phyloP scores from a whole-genome alignment of 148 eudicot genomes.

The Heliamphora exappendiculata region DNA sequence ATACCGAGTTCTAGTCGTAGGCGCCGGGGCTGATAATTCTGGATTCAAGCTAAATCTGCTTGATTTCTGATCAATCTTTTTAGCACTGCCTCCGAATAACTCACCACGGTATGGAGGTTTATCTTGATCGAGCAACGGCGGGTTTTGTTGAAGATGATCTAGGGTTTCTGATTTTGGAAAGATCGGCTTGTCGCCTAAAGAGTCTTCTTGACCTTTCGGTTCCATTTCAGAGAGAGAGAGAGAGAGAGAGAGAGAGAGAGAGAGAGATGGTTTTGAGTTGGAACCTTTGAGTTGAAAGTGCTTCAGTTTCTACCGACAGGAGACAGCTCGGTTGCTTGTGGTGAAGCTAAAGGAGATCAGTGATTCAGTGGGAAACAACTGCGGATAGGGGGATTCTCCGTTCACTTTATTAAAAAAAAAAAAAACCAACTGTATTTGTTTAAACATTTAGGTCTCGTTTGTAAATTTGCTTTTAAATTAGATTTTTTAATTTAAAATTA shows the following conservation, averaged over 20 bases:
- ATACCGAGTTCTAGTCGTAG: conserved; percentile 10
- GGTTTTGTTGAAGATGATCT: conserved; percentile 10
- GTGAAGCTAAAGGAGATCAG: conserved; percentile 32
- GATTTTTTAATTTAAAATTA: no score
- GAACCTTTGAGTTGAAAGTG: no score
- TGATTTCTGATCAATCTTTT: conserved; percentile 9
- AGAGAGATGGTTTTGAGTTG: no score
- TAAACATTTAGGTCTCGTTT: no score
- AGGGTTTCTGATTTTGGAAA: conserved; percentile 17
- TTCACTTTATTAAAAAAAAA: no score
- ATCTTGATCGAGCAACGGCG: neutral
- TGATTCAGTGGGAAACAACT: no score
- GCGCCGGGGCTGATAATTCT: neutral
- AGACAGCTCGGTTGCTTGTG: conserved; percentile 56
- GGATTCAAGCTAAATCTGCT: conserved; percentile 11
- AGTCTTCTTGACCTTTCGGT: conserved; percentile 28
- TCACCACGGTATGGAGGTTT: neutral
- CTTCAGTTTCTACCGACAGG: no score
- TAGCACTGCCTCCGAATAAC: neutral
- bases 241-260: neutral
- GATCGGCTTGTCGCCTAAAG: conserved; percentile 9
- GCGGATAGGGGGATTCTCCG: no score
- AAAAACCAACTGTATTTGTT: no score
- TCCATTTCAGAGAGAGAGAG: conserved; percentile 16
- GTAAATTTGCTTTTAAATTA: no score